Evolutionary conservation across 768 basidiomycete genomes (phyloP).

Genomic region (Coprinopsis strossmayeri): DNA sequence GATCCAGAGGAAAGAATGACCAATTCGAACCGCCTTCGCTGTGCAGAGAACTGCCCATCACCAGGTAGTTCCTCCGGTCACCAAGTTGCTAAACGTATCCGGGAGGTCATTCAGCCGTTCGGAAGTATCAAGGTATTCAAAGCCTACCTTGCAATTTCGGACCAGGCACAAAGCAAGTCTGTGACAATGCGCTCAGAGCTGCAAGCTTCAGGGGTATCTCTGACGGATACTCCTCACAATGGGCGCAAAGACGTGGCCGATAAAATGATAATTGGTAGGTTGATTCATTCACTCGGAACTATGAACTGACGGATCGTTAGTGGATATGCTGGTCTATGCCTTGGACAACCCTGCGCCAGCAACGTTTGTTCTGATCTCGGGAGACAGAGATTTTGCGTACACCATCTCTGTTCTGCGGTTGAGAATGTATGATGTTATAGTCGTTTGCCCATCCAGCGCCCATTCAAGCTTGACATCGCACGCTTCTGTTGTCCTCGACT

Average conservation of each 20-base stretch:
- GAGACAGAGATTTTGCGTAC: constrained; percentile 63
- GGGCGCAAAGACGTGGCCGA: constrained; percentile 21
- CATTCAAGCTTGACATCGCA: constrained; percentile 46
- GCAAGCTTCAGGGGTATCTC: constrained; percentile 23
- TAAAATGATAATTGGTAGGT: constrained; percentile 25
- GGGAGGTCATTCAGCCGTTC: constrained; percentile 18
- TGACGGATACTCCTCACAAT: constrained; percentile 25
- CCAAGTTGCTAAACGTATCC: constrained; percentile 22
- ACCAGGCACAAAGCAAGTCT: constrained; percentile 15
- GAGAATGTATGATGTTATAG: constrained; percentile 44
- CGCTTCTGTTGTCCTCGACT: constrained; percentile 47
- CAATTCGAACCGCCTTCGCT: background rate
- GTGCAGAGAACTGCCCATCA: constrained; percentile 25
- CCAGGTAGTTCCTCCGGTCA: constrained; percentile 21
- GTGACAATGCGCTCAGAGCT: constrained; percentile 21
- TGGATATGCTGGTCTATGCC: constrained; percentile 64
- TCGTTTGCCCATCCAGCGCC: constrained; percentile 37
- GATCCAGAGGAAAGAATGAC: background rate
- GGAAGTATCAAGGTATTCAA: constrained; percentile 26
- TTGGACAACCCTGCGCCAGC: constrained; percentile 44
- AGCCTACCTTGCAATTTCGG: constrained; percentile 25
- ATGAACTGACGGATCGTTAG: constrained; percentile 23
- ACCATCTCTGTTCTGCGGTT: constrained; percentile 51
- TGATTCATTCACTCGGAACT: background rate
- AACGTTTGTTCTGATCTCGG: constrained; percentile 58